Percentiles rank a stretch among this genome's conserved stretches.
phyloP scores from a whole-genome alignment of 331 rosid genomes.

The Ulmus americana region DNA sequence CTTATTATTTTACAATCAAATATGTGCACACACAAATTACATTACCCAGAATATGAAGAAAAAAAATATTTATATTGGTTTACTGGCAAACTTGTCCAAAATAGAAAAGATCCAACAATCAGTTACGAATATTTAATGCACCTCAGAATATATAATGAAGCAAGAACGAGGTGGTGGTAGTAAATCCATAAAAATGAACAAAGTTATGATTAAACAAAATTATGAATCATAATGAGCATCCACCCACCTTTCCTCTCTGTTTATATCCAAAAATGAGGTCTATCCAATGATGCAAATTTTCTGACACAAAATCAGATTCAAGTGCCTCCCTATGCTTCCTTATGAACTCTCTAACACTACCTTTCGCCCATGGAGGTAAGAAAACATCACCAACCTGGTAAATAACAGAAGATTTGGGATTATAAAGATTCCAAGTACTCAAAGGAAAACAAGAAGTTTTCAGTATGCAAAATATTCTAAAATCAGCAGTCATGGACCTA shows the following conservation, averaged over 20 bases:
- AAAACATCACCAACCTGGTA: constrained; percentile 84
- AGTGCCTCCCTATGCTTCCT: constrained; percentile 95
- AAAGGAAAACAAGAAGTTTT: not conserved
- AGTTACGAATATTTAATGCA: no score
- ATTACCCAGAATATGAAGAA: no score
- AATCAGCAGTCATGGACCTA: not conserved
- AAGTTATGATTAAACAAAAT: constrained; percentile 3
- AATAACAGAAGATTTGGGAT: constrained; percentile 14
- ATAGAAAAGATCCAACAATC: no score
- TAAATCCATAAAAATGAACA: not conserved
- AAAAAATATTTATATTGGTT: no score
- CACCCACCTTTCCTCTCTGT: constrained; percentile 99
- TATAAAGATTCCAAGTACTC: constrained; percentile 11
- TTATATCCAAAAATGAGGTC: constrained; percentile 95
- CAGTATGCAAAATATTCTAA: not conserved
- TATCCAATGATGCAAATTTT: constrained; percentile 96
- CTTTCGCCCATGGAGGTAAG: constrained; percentile 96
- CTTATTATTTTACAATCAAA: no score
- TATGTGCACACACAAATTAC: no score
- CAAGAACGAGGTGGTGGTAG: not conserved
- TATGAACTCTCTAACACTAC: constrained; percentile 90
- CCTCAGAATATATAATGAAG: no score
- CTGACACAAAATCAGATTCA: constrained; percentile 88
- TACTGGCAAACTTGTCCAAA: no score
- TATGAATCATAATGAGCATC: constrained; percentile 8